Evolutionary conservation across 371 early-diverging fungal genomes (phyloP).

Genomic region (Batkoa obscura): DNA sequence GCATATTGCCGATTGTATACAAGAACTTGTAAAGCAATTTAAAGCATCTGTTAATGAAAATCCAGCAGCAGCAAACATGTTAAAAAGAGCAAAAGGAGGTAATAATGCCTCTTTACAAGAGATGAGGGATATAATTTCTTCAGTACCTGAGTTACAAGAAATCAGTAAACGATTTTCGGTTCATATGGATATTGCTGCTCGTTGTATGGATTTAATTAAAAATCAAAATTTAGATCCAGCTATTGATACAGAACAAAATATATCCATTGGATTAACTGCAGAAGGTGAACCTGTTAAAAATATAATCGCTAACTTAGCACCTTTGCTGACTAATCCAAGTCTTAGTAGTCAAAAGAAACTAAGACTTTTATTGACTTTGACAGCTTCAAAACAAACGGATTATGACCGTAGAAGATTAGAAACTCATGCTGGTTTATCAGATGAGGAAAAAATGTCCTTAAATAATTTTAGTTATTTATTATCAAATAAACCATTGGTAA

Average conservation of each 20-base stretch:
- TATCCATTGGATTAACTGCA: slow-evolving; percentile 73
- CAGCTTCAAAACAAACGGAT: slow-evolving; percentile 38
- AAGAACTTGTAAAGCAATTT: slow-evolving; percentile 58
- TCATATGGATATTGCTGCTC: slow-evolving; percentile 80
- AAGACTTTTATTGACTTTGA: slow-evolving; percentile 69
- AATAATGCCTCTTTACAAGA: slow-evolving; percentile 50
- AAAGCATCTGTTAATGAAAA: slow-evolving; percentile 50
- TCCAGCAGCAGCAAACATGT: slow-evolving; percentile 20
- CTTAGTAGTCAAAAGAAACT: slow-evolving; percentile 54
- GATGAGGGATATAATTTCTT: slow-evolving; percentile 73
- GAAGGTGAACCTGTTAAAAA: slow-evolving; percentile 58
- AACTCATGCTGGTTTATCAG: slow-evolving; percentile 48
- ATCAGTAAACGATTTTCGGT: slow-evolving; percentile 75
- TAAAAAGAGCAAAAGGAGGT: background rate
- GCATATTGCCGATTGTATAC: slow-evolving; percentile 82
- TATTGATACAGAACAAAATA: slow-evolving; percentile 43
- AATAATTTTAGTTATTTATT: slow-evolving; percentile 53
- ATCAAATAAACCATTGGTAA: slow-evolving; percentile 23
- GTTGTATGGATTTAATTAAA: slow-evolving; percentile 66
- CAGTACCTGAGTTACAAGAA: slow-evolving; percentile 85
- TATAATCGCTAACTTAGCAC: slow-evolving; percentile 59
- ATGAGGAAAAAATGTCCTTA: slow-evolving; percentile 55
- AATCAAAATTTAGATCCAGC: slow-evolving; percentile 59
- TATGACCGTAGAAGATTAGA: slow-evolving; percentile 42
- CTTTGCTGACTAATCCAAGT: slow-evolving; percentile 53